These are phyloP conservation scores for Psidium guajava DNA, from an alignment of 345 rosid genomes.

Conservation along the genomic window DNA sequence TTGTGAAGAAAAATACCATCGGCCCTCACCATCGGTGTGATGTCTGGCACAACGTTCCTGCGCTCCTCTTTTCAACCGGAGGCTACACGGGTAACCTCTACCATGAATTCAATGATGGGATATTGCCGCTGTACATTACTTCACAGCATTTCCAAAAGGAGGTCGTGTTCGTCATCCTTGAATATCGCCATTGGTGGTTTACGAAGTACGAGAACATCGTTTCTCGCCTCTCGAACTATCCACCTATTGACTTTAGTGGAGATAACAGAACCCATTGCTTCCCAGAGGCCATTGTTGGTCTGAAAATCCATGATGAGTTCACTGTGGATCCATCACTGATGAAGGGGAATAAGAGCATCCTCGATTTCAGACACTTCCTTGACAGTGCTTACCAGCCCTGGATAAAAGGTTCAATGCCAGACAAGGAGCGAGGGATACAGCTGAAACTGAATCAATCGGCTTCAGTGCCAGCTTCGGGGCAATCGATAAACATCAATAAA, in stretches of 20 bases:
- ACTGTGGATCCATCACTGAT: conserved; percentile 40
- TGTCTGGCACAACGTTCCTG: conserved; percentile 49
- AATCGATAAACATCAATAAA: not conserved
- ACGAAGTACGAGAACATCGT: conserved; percentile 53
- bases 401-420: conserved; percentile 30
- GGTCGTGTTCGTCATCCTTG: conserved; percentile 65
- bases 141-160: conserved; percentile 56
- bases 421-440: conserved; percentile 23
- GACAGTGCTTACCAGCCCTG: conserved; percentile 45
- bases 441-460: conserved; percentile 14
- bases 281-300: conserved; percentile 61
- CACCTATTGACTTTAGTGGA: conserved; percentile 35
- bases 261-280: conserved; percentile 76
- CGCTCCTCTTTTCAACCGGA: conserved; percentile 70
- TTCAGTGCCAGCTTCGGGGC: conserved; percentile 8
- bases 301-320: conserved; percentile 70
- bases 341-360: conserved; percentile 26
- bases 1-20: conserved; percentile 15
- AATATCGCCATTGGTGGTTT: conserved; percentile 80
- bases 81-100: conserved; percentile 79
- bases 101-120: conserved; percentile 82
- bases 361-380: conserved; percentile 50
- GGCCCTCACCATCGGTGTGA: conserved; percentile 26
- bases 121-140: conserved; percentile 67
- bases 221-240: conserved; percentile 41